A percentile compares a stretch with the other conserved stretches of the same genome.
These are phyloP conservation scores for Leccinum griseonigrum DNA, from an alignment of 1,284 basidiomycete genomes.

Conservation along the genomic window DNA sequence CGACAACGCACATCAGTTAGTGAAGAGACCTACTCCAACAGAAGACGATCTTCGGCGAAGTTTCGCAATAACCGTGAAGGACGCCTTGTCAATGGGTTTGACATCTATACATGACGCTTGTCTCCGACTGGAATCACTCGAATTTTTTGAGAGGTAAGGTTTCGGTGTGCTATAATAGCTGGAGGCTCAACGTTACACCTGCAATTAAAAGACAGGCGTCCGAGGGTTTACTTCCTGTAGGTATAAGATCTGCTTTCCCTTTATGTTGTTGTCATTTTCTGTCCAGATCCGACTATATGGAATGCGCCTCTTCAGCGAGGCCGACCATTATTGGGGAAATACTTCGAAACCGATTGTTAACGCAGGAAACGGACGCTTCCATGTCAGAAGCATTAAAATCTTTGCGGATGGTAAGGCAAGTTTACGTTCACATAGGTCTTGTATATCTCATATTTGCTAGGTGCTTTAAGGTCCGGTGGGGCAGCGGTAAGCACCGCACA, in stretches of 20 bases:
- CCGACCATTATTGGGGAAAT: slow-evolving; percentile 76
- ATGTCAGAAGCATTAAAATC: slow-evolving; percentile 82
- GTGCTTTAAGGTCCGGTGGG: slow-evolving; percentile 86
- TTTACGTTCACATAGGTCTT: not conserved
- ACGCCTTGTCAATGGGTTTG: slow-evolving; percentile 70
- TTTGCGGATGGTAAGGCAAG: slow-evolving; percentile 72
- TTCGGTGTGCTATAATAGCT: not conserved
- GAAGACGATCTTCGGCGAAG: slow-evolving; percentile 61
- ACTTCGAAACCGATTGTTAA: slow-evolving; percentile 54
- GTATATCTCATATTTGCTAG: slow-evolving; percentile 36
- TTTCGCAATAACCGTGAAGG: slow-evolving; percentile 61
- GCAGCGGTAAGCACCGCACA: slow-evolving; percentile 66
- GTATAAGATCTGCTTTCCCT: slow-evolving; percentile 16
- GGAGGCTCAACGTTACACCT: slow-evolving; percentile 1
- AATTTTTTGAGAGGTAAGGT: slow-evolving; percentile 68
- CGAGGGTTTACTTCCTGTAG: slow-evolving; percentile 59
- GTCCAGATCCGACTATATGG: slow-evolving; percentile 68
- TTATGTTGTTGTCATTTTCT: not conserved
- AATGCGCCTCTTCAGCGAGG: slow-evolving; percentile 71
- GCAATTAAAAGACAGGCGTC: slow-evolving; percentile 49
- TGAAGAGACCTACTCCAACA: slow-evolving; percentile 63
- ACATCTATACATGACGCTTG: slow-evolving; percentile 86
- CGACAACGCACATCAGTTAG: slow-evolving; percentile 69
- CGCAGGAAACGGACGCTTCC: slow-evolving; percentile 59
- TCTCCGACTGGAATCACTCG: slow-evolving; percentile 63